Evolutionary conservation across 345 rosid genomes (phyloP), one percentile per base, ranked within the genome.

Genomic region (Murraya koenigii): DNA sequence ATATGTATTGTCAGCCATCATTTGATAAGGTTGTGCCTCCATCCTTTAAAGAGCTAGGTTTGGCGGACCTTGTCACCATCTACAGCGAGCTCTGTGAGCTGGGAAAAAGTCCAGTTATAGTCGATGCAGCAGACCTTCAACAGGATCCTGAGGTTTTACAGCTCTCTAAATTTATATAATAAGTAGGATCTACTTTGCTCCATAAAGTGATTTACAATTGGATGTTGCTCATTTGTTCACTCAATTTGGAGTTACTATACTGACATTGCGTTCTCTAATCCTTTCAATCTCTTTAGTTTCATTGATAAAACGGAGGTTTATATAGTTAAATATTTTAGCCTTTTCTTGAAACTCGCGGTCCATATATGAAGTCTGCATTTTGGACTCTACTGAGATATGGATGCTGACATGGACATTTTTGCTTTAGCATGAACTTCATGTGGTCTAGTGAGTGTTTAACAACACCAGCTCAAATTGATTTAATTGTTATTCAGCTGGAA

Each of bases 61-160:
- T 94, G 79, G 90, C 83, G 62, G 94, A 92, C 20, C 69, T 94
- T 58, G 89, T 92, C 74, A 84, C 90, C 60, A 87, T 90, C 79
- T 94, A 89, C 78, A 84, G 82, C 64, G 92, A 91, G 78, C 95
- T 94, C 54, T 92, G 85, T 79, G 85, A 84, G 69, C 78, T 87
- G 85, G 97, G 97, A 85, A 88, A 44, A 74, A 81, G 87, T 38
- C 97, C 97, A 2, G 82, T 89, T 58, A 85, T 94, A 66, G 81
- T 94, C 26, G 97, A 93, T 85, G 87, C 92, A 0, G 90, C 84
- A 60, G 97, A 91, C 76, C 95, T 94, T 78, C 91, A 84, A 76
- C 85, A 86, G 79, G 85, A 93, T 84, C 97, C 98, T 0, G 94
- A 93, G 98, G 97, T 92, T 78, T 39, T 85, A 58, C 25, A 61